Percentiles rank a stretch among this genome's conserved stretches.
These are phyloP conservation scores for Colletotrichum limetticola DNA, from an alignment of 2,329 filamentous ascomycete genomes.

Conservation along the genomic window DNA sequence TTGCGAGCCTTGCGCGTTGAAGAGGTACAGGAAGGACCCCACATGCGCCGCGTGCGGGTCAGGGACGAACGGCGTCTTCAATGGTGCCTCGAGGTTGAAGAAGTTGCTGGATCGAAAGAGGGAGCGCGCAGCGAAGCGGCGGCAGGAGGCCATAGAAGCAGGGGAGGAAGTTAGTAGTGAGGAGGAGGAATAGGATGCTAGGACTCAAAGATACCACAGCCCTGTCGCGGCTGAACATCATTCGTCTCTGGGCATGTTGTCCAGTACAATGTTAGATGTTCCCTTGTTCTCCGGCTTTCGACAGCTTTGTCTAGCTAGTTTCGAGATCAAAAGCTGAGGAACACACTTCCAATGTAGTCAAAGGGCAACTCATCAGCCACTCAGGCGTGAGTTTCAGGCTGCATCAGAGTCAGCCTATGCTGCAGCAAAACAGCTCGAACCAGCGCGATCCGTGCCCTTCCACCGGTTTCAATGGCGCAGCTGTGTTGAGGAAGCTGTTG, in stretches of 20 bases:
- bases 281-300: not conserved
- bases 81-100: constrained; percentile 83
- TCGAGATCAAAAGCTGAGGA: not conserved
- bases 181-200: constrained; percentile 42
- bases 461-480: not conserved
- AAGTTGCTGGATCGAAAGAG: constrained; percentile 81
- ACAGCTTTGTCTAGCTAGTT: not conserved
- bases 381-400: constrained; percentile 4
- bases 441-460: constrained; percentile 12
- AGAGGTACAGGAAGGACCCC: constrained; percentile 87
- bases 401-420: not conserved
- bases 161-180: constrained; percentile 61
- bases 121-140: constrained; percentile 68
- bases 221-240: not conserved
- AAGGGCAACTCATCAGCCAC: not conserved
- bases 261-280: not conserved
- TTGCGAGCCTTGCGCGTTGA: constrained; percentile 88
- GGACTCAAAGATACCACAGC: constrained; percentile 17
- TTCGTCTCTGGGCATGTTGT: not conserved
- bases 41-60: constrained; percentile 86
- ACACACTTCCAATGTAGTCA: not conserved
- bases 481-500: not conserved
- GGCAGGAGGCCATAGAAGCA: constrained; percentile 62
- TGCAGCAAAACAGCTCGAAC: not conserved
- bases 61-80: constrained; percentile 91